These are phyloP conservation scores for Eucalyptus erythrocorys DNA, from an alignment of 345 rosid genomes.

Conservation along the genomic window DNA sequence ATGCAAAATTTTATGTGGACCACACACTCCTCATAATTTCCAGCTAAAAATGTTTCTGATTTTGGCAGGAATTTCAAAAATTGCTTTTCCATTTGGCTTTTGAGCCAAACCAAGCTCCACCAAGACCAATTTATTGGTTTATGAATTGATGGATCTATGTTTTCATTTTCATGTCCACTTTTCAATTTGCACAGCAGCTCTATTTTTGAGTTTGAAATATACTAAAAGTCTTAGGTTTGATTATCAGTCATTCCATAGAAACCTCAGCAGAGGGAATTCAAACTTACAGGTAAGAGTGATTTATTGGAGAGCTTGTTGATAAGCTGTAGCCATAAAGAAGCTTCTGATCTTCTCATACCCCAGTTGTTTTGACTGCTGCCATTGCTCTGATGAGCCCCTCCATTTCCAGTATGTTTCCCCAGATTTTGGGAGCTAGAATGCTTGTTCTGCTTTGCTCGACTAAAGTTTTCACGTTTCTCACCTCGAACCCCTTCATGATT, in stretches of 20 bases:
- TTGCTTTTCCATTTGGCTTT: background rate
- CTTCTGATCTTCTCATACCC: slow-evolving; percentile 66
- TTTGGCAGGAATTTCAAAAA: background rate
- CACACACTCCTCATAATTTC: background rate
- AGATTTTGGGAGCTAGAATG: slow-evolving; percentile 46
- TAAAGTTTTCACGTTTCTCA: slow-evolving; percentile 55
- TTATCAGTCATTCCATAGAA: background rate
- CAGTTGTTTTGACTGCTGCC: slow-evolving; percentile 55
- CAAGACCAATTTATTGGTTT: background rate
- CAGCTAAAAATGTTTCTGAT: background rate
- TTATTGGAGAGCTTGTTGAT: slow-evolving; percentile 77
- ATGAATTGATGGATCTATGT: background rate
- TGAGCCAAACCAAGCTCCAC: background rate
- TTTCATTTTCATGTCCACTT: background rate
- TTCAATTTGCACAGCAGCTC: background rate
- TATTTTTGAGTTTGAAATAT: background rate
- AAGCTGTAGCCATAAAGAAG: slow-evolving; percentile 72
- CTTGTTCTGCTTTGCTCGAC: slow-evolving; percentile 61
- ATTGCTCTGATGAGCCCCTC: slow-evolving; percentile 27
- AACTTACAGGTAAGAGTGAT: slow-evolving; percentile 78
- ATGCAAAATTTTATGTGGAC: background rate
- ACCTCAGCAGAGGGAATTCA: background rate
- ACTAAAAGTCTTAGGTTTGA: background rate
- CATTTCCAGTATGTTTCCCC: slow-evolving; percentile 26
- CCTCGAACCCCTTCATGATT: slow-evolving; percentile 42